These are phyloP conservation scores for Coniochaeta sp. DNA, from an alignment of 2,329 filamentous ascomycete genomes.

Conservation along the genomic window DNA sequence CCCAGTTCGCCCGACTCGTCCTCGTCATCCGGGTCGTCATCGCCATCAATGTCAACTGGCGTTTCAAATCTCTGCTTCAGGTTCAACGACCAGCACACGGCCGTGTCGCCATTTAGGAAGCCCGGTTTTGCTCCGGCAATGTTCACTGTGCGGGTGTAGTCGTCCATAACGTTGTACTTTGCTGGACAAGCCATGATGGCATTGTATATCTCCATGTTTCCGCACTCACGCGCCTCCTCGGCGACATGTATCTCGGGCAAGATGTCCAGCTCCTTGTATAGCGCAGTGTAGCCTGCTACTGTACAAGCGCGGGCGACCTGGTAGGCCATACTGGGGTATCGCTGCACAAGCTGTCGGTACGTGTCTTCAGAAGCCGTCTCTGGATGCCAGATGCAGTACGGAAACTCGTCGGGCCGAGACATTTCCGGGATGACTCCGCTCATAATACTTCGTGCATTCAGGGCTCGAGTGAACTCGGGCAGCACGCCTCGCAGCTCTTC, in stretches of 20 bases:
- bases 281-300: conserved; percentile 24
- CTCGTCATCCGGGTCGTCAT: background rate
- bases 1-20: too few species aligned
- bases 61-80: too few species aligned
- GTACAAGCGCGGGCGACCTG: conserved; percentile 29
- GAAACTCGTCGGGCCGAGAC: background rate
- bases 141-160: conserved; percentile 20
- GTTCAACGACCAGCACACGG: conserved; percentile 12
- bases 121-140: background rate
- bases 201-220: conserved; percentile 15
- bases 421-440: conserved; percentile 6
- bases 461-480: background rate
- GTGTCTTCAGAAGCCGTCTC: conserved; percentile 19
- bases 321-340: conserved; percentile 25
- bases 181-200: conserved; percentile 19
- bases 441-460: conserved; percentile 7
- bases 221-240: conserved; percentile 6
- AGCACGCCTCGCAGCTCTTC: too few species aligned
- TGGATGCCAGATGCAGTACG: conserved; percentile 9
- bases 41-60: background rate
- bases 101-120: conserved; percentile 26
- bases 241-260: conserved; percentile 7
- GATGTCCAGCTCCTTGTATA: conserved; percentile 17
- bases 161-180: conserved; percentile 25
- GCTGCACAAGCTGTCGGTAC: conserved; percentile 19